Percentiles rank a stretch among this genome's conserved stretches.
These are phyloP conservation scores for Plasmodium chabaudi DNA, from an alignment of 169 alveolate genomes.

Conservation along the genomic window DNA sequence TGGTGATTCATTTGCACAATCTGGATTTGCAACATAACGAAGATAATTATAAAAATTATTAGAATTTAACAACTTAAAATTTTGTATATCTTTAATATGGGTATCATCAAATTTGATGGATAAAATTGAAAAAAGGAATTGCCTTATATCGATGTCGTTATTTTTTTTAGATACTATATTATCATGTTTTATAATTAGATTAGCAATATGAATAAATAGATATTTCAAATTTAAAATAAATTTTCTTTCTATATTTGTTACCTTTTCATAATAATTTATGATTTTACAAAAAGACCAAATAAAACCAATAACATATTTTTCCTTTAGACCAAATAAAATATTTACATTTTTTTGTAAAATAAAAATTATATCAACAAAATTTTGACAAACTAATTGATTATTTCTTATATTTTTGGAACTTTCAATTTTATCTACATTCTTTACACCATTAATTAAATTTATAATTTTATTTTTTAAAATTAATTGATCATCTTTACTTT, in stretches of 20 bases:
- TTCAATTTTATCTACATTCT: neutral
- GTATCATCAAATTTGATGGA: constrained; percentile 2
- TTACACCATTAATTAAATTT: constrained; percentile 19
- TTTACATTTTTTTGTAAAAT: constrained; percentile 2
- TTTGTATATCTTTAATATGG: neutral
- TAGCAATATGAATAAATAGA: constrained; percentile 15
- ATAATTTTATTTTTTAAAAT: constrained; percentile 5
- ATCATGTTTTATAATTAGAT: constrained; percentile 3
- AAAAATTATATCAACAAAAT: constrained; percentile 7
- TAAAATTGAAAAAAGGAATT: constrained; percentile 37
- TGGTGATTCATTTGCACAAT: no score
- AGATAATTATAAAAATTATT: no score
- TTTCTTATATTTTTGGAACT: neutral
- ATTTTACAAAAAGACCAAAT: constrained; percentile 35
- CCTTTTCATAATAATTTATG: constrained; percentile 20
- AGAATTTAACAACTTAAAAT: no score
- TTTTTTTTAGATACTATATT: neutral
- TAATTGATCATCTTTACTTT: neutral
- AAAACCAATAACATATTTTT: constrained; percentile 51
- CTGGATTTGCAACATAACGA: no score
- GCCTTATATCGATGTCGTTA: constrained; percentile 8
- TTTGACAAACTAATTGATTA: neutral
- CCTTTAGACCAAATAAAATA: constrained; percentile 10
- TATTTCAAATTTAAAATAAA: constrained; percentile 8
- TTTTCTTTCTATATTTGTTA: neutral